These are phyloP conservation scores for Penicilliopsis zonata DNA, from an alignment of 495 filamentous ascomycete species.

Conservation along the genomic window DNA sequence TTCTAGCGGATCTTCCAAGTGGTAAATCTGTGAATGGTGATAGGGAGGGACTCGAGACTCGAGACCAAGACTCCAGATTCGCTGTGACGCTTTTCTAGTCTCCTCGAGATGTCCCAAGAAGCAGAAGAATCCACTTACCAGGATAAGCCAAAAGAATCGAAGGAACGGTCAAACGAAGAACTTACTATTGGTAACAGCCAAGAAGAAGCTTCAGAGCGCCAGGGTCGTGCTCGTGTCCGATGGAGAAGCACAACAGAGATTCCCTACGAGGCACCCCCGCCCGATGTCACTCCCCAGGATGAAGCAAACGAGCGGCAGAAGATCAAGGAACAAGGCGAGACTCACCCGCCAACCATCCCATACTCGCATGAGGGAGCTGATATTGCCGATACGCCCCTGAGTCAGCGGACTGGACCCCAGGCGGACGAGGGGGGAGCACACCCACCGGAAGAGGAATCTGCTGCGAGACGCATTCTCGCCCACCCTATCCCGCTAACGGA, in stretches of 20 bases:
- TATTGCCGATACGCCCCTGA: slow-evolving; percentile 7
- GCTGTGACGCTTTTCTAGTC: too few species aligned
- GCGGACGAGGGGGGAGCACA: not conserved
- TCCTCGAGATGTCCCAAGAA: too few species aligned
- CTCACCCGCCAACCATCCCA: slow-evolving; percentile 7
- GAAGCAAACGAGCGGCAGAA: slow-evolving; percentile 6
- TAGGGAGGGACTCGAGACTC: too few species aligned
- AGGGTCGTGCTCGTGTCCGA: slow-evolving; percentile 9
- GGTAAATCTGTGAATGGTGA: too few species aligned
- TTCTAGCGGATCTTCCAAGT: too few species aligned
- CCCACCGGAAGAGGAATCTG: not conserved
- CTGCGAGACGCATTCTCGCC: not conserved
- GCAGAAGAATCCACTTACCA: too few species aligned
- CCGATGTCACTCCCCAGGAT: not conserved
- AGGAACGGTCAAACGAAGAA: too few species aligned
- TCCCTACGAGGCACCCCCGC: not conserved
- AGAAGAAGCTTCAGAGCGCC: too few species aligned
- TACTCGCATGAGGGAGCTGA: slow-evolving; percentile 8
- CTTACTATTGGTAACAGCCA: too few species aligned
- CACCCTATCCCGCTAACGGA: not conserved
- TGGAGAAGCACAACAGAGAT: slow-evolving; percentile 7
- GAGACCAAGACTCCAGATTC: too few species aligned
- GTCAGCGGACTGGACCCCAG: slow-evolving; percentile 4
- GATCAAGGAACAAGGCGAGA: slow-evolving; percentile 1
- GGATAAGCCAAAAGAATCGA: not conserved